These are phyloP conservation scores for Yamadazyma trypodendri DNA, from an alignment of 1,139 yeast species.

Conservation along the genomic window DNA sequence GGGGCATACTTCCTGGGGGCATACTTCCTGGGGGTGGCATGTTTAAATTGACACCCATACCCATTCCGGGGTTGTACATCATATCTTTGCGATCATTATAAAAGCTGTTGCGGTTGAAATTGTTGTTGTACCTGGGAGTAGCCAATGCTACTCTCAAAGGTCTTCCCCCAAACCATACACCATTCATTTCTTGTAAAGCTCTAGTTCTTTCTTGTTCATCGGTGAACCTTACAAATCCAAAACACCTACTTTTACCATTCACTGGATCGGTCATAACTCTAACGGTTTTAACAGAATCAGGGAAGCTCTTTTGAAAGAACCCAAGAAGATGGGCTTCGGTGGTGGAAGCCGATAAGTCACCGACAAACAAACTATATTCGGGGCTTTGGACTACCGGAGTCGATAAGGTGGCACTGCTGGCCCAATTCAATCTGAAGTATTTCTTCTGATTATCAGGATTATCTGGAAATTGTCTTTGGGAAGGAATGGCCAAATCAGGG, in stretches of 20 bases:
- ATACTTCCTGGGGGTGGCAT: slow-evolving; percentile 1
- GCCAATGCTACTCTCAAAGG: slow-evolving; percentile 74
- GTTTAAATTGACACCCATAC: slow-evolving; percentile 2
- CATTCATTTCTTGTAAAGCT: slow-evolving; percentile 71
- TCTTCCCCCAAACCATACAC: slow-evolving; percentile 71
- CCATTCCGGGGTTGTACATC: slow-evolving; percentile 11
- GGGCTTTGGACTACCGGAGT: slow-evolving; percentile 51
- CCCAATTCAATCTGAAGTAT: slow-evolving; percentile 71
- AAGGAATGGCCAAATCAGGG: slow-evolving; percentile 55
- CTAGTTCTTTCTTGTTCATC: slow-evolving; percentile 62
- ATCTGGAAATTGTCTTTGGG: slow-evolving; percentile 41
- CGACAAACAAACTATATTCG: slow-evolving; percentile 72
- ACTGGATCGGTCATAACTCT: slow-evolving; percentile 75
- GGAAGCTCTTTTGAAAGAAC: slow-evolving; percentile 61
- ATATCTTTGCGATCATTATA: slow-evolving; percentile 14
- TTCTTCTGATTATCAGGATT: slow-evolving; percentile 57
- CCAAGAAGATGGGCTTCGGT: slow-evolving; percentile 70
- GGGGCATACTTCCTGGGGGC: neutral
- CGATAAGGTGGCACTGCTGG: slow-evolving; percentile 60
- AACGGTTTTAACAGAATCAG: slow-evolving; percentile 62
- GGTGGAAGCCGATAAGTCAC: slow-evolving; percentile 71
- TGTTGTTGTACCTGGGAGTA: slow-evolving; percentile 44
- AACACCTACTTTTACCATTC: slow-evolving; percentile 71
- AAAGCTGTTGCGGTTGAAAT: slow-evolving; percentile 6
- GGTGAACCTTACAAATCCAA: slow-evolving; percentile 72